Base-by-base conservation (phyloP, 1,139 yeast species). In the Martiniozyma asiatica region DNA sequence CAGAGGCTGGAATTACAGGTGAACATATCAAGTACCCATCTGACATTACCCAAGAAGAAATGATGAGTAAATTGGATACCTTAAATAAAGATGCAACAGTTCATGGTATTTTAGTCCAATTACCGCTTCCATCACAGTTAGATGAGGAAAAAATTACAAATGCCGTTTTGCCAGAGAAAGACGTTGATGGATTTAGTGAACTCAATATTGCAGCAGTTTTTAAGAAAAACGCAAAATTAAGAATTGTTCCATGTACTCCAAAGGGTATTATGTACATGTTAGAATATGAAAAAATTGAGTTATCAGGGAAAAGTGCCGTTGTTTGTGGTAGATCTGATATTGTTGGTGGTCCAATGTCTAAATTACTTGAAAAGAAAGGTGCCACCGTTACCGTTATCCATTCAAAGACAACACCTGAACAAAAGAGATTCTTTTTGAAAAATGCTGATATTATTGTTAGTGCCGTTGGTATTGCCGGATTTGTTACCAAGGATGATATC, bases 291-390 rank as follows among this genome's bases (percentile, higher is more conserved):
- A 73, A 76, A 3, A 58, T 73, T 29, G 55, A 57, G 17, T 55
- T 78, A 37, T 52, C 65, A 32, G 89, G 89, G 33, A 73, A 76
- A 43, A 67, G 68, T 44, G 89, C 84, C 2, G 89, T 78, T 27
- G 85, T 79, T 9, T 58, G 80, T 42, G 92, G 92, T 24, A 66
- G 92, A 52, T 77, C 87, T 8, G 87, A 79, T 53, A 79, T 79
- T 41, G 92, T 79, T 21, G 92, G 92, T 37, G 75, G 79, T 20
- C 92, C 92, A 26, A 76, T 79, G 17, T 75, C 85, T 4, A 73
- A 81, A 30, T 58, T 79, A 58, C 61, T 79, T 47, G 74, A 72
- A 47, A 74, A 74, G 42, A 70, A 65, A 44, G 77, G 80, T 47
- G 81, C 84, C 36, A 78, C 89, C 4, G 89, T 79, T 16, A 79